A percentile compares a stretch with the other conserved stretches of the same genome.
These are phyloP conservation scores for Aureobasidium subglaciale DNA, from an alignment of 2,329 filamentous ascomycete species.

Conservation along the genomic window DNA sequence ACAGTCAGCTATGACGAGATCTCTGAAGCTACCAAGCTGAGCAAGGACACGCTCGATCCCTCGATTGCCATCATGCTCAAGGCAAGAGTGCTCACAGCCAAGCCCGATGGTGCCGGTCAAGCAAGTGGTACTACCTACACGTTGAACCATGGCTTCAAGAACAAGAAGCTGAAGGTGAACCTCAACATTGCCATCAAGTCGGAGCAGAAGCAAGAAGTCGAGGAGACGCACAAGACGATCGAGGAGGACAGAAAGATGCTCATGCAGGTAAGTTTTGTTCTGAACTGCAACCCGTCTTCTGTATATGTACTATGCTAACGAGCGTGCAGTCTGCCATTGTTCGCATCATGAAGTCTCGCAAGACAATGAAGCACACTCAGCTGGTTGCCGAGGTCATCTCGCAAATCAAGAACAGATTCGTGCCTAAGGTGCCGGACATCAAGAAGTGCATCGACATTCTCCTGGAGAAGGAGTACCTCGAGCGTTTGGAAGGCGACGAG, in stretches of 20 bases:
- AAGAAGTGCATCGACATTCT: slow-evolving; percentile 99
- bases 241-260: slow-evolving; percentile 96
- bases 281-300: background rate
- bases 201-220: slow-evolving; percentile 91
- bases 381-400: slow-evolving; percentile 92
- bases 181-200: slow-evolving; percentile 91
- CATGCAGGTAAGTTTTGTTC: slow-evolving; percentile 71
- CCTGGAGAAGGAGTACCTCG: slow-evolving; percentile 97
- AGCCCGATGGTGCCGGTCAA: slow-evolving; percentile 65
- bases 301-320: slow-evolving; percentile 26
- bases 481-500: slow-evolving; percentile 89
- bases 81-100: slow-evolving; percentile 76
- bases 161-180: slow-evolving; percentile 96
- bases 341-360: slow-evolving; percentile 98
- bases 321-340: slow-evolving; percentile 80
- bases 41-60: slow-evolving; percentile 76
- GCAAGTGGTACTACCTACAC: slow-evolving; percentile 71
- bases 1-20: slow-evolving; percentile 84
- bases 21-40: slow-evolving; percentile 69
- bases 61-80: slow-evolving; percentile 82
- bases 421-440: slow-evolving; percentile 89
- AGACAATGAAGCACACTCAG: slow-evolving; percentile 96
- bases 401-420: slow-evolving; percentile 88
- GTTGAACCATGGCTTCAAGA: slow-evolving; percentile 93
- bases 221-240: slow-evolving; percentile 98